These are phyloP conservation scores for Podospora sp. DNA, from an alignment of 495 filamentous ascomycete species.

Conservation along the genomic window DNA sequence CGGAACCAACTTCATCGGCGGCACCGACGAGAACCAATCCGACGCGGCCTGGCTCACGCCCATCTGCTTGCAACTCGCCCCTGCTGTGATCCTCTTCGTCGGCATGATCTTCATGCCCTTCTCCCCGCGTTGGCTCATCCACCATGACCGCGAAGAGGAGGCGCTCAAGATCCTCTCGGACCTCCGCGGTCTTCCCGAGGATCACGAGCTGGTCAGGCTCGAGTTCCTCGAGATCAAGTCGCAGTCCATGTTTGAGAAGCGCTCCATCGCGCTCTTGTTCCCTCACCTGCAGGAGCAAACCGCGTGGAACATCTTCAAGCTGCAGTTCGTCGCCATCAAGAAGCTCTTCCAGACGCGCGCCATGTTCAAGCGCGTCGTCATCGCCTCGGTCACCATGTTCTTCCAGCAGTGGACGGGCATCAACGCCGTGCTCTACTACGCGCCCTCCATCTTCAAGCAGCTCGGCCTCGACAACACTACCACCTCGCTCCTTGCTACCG, in stretches of 20 bases:
- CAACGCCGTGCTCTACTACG: constrained; percentile 73
- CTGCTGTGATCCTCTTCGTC: constrained; percentile 60
- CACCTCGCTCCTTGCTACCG: constrained; percentile 72
- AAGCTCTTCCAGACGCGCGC: constrained; percentile 70
- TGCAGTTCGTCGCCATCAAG: constrained; percentile 72
- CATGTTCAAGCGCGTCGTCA: constrained; percentile 75
- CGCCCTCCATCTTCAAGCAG: constrained; percentile 70
- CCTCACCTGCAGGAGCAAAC: constrained; percentile 64
- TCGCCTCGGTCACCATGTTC: constrained; percentile 70
- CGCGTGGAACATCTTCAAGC: constrained; percentile 62
- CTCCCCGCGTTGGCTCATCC: constrained; percentile 77
- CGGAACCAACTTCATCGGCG: constrained; percentile 77
- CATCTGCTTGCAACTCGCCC: constrained; percentile 63
- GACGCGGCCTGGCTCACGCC: constrained; percentile 72
- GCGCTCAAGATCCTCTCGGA: constrained; percentile 66
- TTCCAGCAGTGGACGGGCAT: constrained; percentile 80
- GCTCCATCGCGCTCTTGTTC: constrained; percentile 69
- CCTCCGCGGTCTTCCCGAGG: constrained; percentile 61
- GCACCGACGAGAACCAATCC: constrained; percentile 60
- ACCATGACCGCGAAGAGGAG: constrained; percentile 72
- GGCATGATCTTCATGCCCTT: constrained; percentile 85
- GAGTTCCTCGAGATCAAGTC: constrained; percentile 85
- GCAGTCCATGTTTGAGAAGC: constrained; percentile 77
- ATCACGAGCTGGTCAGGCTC: constrained; percentile 68
- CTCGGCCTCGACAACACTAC: constrained; percentile 67